Conservation (phyloP, 2,329 filamentous ascomycete species). For the Venturia asperata region DNA sequence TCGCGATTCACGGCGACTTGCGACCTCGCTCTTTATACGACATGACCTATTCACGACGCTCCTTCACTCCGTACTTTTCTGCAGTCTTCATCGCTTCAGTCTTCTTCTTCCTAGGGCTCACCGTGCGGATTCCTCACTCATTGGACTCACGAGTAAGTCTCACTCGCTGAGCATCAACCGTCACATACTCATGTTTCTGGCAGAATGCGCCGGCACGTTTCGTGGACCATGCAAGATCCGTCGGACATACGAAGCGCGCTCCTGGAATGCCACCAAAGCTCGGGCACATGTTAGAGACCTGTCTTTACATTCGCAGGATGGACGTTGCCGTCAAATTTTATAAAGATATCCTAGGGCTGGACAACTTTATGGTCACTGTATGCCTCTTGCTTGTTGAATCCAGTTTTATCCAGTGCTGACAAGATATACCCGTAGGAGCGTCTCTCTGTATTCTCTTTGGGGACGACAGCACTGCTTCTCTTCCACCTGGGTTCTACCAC, state of each 20-base stretch:
- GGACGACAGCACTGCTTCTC: constrained; percentile 25
- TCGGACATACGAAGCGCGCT: background rate
- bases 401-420: background rate
- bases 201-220: background rate
- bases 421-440: background rate
- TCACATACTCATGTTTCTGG: background rate
- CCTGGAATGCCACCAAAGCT: constrained; percentile 4
- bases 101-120: constrained; percentile 7
- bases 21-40: background rate
- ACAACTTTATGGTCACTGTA: constrained; percentile 23
- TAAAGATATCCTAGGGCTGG: constrained; percentile 23
- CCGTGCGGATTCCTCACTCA: background rate
- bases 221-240: background rate
- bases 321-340: constrained; percentile 26
- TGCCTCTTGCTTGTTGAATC: background rate
- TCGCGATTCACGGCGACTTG: background rate
- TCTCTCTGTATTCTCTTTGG: constrained; percentile 26
- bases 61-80: background rate
- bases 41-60: background rate
- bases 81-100: background rate
- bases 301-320: constrained; percentile 27
- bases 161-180: background rate
- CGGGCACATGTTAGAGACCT: constrained; percentile 28
- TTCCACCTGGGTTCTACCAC: constrained; percentile 17
- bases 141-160: background rate